phyloP scores from a whole-genome alignment of 164 flowering plant genomes.

The Saururus chinensis region DNA sequence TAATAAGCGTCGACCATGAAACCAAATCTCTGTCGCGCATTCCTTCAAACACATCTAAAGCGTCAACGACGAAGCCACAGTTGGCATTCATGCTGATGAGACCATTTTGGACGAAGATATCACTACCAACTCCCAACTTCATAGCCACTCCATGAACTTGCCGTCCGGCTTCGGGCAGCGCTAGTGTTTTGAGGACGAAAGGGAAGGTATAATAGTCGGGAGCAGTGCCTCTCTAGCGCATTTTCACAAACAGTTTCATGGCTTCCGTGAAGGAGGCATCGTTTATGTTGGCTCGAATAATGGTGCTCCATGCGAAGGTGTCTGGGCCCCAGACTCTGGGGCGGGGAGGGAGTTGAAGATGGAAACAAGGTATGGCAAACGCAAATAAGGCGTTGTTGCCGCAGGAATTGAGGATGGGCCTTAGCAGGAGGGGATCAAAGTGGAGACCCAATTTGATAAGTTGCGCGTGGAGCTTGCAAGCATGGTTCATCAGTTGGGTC shows the following conservation, averaged over 20 bases:
- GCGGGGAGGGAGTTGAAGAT: conserved; percentile 8
- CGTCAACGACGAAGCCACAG: conserved; percentile 9
- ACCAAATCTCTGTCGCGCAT: conserved; percentile 22
- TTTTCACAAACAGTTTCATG: conserved; percentile 5
- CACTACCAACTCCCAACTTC: conserved; percentile 11
- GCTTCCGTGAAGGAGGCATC: conserved; percentile 10
- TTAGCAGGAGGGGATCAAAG: conserved; percentile 2
- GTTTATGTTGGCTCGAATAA: conserved; percentile 10
- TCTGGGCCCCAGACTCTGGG: no score
- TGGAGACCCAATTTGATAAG: conserved; percentile 9
- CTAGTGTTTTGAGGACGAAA: conserved; percentile 19
- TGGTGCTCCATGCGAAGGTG: conserved; percentile 15
- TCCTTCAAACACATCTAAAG: conserved; percentile 10
- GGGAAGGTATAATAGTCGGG: conserved; percentile 26
- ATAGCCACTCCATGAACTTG: conserved; percentile 16
- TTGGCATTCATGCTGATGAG: conserved; percentile 27
- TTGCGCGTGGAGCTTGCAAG: conserved; percentile 12
- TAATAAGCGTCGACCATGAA: conserved; percentile 22
- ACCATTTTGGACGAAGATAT: conserved; percentile 17
- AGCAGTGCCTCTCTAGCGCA: conserved; percentile 9
- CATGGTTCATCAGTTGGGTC: conserved; percentile 7
- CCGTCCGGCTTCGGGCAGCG: conserved; percentile 5
- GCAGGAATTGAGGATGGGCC: conserved; percentile 7
- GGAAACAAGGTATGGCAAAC: conserved; percentile 7
- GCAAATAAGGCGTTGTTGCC: conserved; percentile 1